A percentile compares a stretch with the other conserved stretches of the same genome.
phyloP scores from a whole-genome alignment of 192 early-diverging fungal species.

The Phlyctochytrium bullatum region DNA sequence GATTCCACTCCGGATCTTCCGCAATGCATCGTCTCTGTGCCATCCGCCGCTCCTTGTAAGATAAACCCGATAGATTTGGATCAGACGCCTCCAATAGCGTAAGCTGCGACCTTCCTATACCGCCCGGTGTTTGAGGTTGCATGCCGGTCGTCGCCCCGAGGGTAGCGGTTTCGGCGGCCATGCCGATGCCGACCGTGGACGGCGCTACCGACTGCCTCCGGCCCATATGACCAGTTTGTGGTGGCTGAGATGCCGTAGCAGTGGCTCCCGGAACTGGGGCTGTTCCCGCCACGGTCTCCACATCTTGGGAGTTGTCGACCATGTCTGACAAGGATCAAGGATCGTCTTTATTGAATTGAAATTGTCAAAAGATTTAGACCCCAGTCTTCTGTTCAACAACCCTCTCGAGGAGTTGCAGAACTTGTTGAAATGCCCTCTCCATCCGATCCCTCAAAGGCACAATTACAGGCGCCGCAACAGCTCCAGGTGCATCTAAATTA shows the following conservation, averaged over 20 bases:
- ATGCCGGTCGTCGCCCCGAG: neutral
- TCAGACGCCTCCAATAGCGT: neutral
- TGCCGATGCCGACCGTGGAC: neutral
- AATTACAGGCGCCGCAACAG: neutral
- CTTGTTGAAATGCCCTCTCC: no score
- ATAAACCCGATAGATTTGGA: conserved; percentile 18
- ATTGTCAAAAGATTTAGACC: no score
- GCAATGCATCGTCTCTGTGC: conserved; percentile 49
- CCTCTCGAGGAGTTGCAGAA: no score
- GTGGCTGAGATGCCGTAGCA: no score
- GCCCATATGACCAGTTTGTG: neutral
- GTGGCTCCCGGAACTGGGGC: no score
- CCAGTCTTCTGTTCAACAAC: no score
- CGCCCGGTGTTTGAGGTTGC: conserved; percentile 1
- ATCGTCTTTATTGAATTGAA: no score
- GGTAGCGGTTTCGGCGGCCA: neutral
- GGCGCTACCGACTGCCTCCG: neutral
- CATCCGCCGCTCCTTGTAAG: conserved; percentile 18
- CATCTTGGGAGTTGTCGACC: no score
- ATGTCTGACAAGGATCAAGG: no score
- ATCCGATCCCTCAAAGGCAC: neutral
- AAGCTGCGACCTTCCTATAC: neutral
- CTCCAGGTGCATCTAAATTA: no score
- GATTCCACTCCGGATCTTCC: conserved; percentile 59
- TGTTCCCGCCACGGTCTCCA: no score